A percentile compares a stretch with the other conserved stretches of the same genome.
phyloP scores from a whole-genome alignment of 2,329 filamentous ascomycete species.

The Rhynchosporium agropyri region DNA sequence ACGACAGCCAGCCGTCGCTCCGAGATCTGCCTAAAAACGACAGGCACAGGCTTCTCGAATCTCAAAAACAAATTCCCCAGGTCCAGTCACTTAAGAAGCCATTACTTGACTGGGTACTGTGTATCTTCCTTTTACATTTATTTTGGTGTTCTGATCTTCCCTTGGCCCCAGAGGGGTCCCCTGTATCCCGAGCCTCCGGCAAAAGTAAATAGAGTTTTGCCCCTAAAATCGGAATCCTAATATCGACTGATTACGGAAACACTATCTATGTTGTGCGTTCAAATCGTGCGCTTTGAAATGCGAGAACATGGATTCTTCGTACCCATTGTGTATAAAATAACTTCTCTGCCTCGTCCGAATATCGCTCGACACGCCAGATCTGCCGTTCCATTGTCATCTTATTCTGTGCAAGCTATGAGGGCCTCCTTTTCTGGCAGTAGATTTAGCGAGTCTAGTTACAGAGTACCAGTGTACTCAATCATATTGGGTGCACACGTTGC shows the following conservation, averaged over 20 bases:
- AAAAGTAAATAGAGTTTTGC: neutral
- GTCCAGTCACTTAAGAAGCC: neutral
- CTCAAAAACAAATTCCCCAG: neutral
- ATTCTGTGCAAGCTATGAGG: too few relatives aligned
- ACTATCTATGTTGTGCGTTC: neutral
- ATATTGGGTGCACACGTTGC: too few relatives aligned
- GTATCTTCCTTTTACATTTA: neutral
- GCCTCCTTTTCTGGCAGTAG: too few relatives aligned
- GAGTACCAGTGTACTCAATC: too few relatives aligned
- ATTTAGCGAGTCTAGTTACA: too few relatives aligned
- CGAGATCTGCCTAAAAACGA: slow-evolving; percentile 7
- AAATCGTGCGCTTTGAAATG: neutral
- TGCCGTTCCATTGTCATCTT: too few relatives aligned
- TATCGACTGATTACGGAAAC: neutral
- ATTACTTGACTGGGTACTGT: neutral
- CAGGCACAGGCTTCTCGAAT: neutral
- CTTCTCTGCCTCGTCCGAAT: too few relatives aligned
- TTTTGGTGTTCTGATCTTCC: neutral
- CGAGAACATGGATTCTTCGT: too few relatives aligned
- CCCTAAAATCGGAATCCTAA: neutral
- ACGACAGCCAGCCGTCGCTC: neutral
- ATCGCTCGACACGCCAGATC: too few relatives aligned
- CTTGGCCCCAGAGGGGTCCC: neutral
- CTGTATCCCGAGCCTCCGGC: neutral
- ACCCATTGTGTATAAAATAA: too few relatives aligned